Conservation (phyloP, 805 yeast species). For the Candida mattraensis region DNA sequence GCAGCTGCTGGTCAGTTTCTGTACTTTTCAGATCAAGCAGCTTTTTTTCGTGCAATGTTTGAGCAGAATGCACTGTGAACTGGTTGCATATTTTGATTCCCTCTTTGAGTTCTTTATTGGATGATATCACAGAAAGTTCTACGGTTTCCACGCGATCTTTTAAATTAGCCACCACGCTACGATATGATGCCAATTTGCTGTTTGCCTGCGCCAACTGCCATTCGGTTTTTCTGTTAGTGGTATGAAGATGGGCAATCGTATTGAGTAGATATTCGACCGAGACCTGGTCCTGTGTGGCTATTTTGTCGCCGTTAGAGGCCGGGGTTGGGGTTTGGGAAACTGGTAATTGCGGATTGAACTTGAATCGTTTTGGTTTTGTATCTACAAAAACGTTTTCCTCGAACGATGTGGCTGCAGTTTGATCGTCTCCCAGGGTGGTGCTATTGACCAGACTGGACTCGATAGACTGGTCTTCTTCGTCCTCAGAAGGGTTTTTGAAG, state of each 20-base stretch:
- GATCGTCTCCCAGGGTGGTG: conserved; percentile 5
- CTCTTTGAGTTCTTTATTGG: conserved; percentile 6
- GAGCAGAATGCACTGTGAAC: conserved; percentile 3
- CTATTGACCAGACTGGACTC: conserved; percentile 4
- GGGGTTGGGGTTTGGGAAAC: no score
- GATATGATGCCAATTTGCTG: conserved; percentile 6
- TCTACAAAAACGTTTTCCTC: conserved; percentile 6
- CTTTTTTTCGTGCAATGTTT: conserved; percentile 10
- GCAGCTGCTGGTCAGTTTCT: conserved; percentile 11
- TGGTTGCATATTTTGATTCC: conserved; percentile 7
- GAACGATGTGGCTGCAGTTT: no score
- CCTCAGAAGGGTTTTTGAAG: no score
- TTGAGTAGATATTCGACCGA: conserved; percentile 24
- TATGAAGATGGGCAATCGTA: conserved; percentile 16
- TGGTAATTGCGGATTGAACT: no score
- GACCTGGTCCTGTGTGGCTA: conserved; percentile 4
- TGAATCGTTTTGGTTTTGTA: no score
- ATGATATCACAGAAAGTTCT: conserved; percentile 4
- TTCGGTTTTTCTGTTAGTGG: conserved; percentile 5
- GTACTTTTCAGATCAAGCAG: conserved; percentile 8
- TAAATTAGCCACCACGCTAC: conserved; percentile 7
- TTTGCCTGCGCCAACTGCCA: conserved; percentile 8
- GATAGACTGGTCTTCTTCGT: no score
- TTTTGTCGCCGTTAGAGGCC: no score
- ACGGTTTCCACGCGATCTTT: conserved; percentile 11